These are phyloP conservation scores for Zymoseptoria crescenta DNA, from an alignment of 2,329 filamentous ascomycete genomes.

Conservation along the genomic window DNA sequence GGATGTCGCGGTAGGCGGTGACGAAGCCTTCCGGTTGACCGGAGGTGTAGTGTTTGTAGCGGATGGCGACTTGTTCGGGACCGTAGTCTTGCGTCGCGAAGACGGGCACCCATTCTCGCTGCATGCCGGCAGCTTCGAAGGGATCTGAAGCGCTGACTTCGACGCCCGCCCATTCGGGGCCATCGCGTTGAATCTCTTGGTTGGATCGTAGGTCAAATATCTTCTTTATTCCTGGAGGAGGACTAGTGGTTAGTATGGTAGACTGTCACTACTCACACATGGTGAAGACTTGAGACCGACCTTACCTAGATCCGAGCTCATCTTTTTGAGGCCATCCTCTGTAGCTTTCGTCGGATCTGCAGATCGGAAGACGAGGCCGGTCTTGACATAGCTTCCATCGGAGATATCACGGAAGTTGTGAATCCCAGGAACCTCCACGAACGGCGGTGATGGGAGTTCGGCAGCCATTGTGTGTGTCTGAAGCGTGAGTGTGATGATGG, in stretches of 20 bases:
- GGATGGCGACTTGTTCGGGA: constrained; percentile 54
- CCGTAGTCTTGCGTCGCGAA: constrained; percentile 55
- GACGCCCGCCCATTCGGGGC: constrained; percentile 28
- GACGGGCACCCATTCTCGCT: constrained; percentile 55
- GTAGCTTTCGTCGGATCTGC: constrained; percentile 58
- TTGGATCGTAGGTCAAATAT: constrained; percentile 62
- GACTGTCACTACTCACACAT: background rate
- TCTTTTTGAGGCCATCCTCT: constrained; percentile 43
- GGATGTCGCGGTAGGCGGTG: constrained; percentile 55
- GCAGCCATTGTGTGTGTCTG: constrained; percentile 4
- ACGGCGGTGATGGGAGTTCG: constrained; percentile 25
- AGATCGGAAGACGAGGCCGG: constrained; percentile 56
- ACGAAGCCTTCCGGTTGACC: constrained; percentile 53
- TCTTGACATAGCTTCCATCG: constrained; percentile 47
- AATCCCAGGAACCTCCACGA: constrained; percentile 46
- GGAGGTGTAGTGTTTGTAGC: constrained; percentile 54
- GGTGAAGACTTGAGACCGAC: constrained; percentile 1
- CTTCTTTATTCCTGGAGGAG: constrained; percentile 48
- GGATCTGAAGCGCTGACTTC: constrained; percentile 14
- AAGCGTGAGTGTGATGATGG: background rate
- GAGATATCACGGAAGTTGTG: constrained; percentile 63
- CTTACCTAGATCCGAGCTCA: constrained; percentile 35
- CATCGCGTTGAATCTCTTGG: constrained; percentile 47
- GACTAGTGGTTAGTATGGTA: constrained; percentile 23
- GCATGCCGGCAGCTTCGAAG: constrained; percentile 40